Base-by-base conservation (phyloP, 495 filamentous ascomycete genomes). In the Xylaria curta region DNA sequence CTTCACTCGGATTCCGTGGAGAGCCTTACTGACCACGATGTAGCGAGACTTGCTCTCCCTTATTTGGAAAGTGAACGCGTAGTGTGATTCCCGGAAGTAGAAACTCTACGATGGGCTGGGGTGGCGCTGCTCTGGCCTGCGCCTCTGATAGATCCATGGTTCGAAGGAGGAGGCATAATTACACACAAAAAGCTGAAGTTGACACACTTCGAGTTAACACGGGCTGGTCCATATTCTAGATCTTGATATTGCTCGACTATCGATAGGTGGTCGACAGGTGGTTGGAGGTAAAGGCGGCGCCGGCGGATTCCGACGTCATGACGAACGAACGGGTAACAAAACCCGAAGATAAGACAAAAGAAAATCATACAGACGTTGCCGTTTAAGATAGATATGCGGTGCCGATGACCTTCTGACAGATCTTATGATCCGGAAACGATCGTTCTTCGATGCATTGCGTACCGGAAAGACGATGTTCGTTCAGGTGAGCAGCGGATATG, bases 361-460 rank as follows among this genome's bases (percentile, higher is more conserved):
- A 31, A 28, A 40, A 33, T 8, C 7, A 33, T 21, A 24, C 1
- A 42, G 31, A 40, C 31, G 17, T 33, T 62, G 1, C 47, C 58
- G 28, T 40, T 53, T 26, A 46, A 44, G 36, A 38, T 38, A 42
- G 49, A 56, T 36, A 44, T 64, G 59, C 33, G 56, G 46, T 54
- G 36, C 65, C 31, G 47, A 36, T 70, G 68, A 70, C 47, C 56
- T 64, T 54, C 68, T 38, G 61, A 70, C 51, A 46, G 15, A 56
- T 64, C 68, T 56, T 63, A 70, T 70, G 59, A 56, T 70, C 59
- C 24, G 36, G 36, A 63, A 54, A 56, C 42, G 21, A 26, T 47
- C 46, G 4, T 54, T 54, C 68, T 49, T 15, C 28, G 33, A 44
- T 36, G 26, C 33, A 36, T 10, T 36, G 68, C 68, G 46, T 21